A percentile compares a stretch with the other conserved stretches of the same genome.
Evolutionary conservation across 2,329 filamentous ascomycete species (phyloP).

Genomic region (Cryphonectria carpinicola): DNA sequence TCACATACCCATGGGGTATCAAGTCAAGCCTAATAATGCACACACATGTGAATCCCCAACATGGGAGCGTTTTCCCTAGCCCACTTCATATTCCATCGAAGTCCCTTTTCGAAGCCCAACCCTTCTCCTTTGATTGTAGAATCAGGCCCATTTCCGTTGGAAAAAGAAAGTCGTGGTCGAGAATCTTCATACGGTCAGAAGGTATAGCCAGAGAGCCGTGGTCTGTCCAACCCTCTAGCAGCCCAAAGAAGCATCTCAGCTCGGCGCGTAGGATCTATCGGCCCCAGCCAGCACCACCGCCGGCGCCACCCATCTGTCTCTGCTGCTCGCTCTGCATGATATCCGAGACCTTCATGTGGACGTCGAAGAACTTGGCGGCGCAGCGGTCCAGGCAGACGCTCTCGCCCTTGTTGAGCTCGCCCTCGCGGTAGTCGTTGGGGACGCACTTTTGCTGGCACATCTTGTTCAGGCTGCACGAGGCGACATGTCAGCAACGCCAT

Average conservation of each 20-base stretch:
- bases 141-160: not conserved
- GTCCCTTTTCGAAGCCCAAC: not conserved
- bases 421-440: conserved; percentile 89
- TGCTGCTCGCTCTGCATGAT: conserved; percentile 90
- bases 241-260: not conserved
- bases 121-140: not conserved
- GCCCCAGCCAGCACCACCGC: conserved; percentile 45
- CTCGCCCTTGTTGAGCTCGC: conserved; percentile 98
- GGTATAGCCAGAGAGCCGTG: not conserved
- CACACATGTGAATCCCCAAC: not conserved
- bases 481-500: not conserved
- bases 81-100: not conserved
- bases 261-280: conserved; percentile 14
- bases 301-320: conserved; percentile 60
- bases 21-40: conserved; percentile 1
- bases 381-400: conserved; percentile 97
- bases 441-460: conserved; percentile 95
- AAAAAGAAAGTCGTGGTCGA: not conserved
- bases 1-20: conserved; percentile 21
- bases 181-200: not conserved
- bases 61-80: not conserved
- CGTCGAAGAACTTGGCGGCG: conserved; percentile 97
- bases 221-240: not conserved
- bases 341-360: conserved; percentile 96
- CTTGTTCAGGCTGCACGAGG: conserved; percentile 70